Evolutionary conservation across 176 grass and related monocot genomes (phyloP).

Genomic region (Oryza meridionalis): DNA sequence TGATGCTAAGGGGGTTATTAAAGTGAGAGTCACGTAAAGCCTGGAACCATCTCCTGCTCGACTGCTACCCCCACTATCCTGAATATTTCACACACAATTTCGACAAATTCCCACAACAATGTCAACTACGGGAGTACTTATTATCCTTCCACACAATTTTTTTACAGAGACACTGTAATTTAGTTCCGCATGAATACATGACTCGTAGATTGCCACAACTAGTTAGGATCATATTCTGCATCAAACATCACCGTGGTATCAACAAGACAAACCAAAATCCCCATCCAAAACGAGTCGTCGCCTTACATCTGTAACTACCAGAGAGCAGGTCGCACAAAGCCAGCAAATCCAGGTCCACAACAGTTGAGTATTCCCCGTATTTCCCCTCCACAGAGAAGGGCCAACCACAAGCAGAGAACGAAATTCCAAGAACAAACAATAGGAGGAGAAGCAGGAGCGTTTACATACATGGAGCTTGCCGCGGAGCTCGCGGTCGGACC

Average conservation of each 20-base stretch:
- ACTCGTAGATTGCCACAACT: not conserved
- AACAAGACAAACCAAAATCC: not conserved
- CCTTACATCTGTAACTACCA: not conserved
- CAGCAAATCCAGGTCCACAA: not conserved
- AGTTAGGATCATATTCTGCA: not conserved
- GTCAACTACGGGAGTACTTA: no score
- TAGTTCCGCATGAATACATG: not conserved
- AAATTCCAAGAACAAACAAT: not conserved
- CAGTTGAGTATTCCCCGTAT: not conserved
- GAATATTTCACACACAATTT: not conserved
- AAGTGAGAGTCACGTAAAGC: not conserved
- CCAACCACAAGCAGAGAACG: no score
- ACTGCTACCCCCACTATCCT: not conserved
- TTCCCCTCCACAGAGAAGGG: not conserved
- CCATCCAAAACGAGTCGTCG: not conserved
- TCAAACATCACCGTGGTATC: not conserved
- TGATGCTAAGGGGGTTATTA: not conserved
- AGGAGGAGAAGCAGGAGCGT: not conserved
- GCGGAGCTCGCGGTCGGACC: conserved; percentile 92
- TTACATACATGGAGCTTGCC: conserved; percentile 99
- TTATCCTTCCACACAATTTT: not conserved
- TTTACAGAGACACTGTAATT: not conserved
- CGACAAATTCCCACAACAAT: not conserved
- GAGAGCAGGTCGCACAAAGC: not conserved
- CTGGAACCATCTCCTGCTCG: not conserved